Base-by-base conservation (phyloP, 179 eudicot species). In the Amaranthus tricolor region DNA sequence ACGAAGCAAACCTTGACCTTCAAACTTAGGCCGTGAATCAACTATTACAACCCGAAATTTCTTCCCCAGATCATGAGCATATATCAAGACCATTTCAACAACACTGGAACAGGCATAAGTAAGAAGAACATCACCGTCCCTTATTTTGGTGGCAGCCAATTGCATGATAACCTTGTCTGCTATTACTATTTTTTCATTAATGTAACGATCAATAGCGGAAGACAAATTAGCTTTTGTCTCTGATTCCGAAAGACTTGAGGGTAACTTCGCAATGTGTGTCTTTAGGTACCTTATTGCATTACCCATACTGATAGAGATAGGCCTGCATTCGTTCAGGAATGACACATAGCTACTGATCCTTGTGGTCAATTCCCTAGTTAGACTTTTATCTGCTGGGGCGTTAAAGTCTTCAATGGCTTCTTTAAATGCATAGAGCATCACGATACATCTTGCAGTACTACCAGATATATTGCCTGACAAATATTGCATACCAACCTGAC, bases 231-330 rank as follows among this genome's bases (percentile, higher is more conserved):
- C 78, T 85, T 89, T 95, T 70, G 96, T 96, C 73, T 93, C 97
- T 47, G 90, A 81, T 75, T 95, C 99, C n/a, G 97, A 80, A 19
- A 93, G 69, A 74, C 77, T 78, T 72, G 83, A 62, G 77, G 97
- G 88, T 77, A 95, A 76, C 64, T 89, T 86, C 65, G 91, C 87
- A 68, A 95, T 87, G 74, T 82, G 76, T 53, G 85, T 79, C 83
- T 95, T 95, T 17, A 93, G 82, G 72, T 76, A 87, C 74, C 93
- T 86, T 77, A 95, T 89, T 68, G 96, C 97, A 83, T 93, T 93
- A 24, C 99, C 97, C 99, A 95, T 95, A 83, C 96, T 90, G 83
- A 90, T 87, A 51, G 97, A 92, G 78, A 95, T 88, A 82, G 99
- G 97, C 71, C 96, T 86, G 82, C 99, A 93, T 70, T 90, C 95